Base-by-base conservation (phyloP, 495 filamentous ascomycete species). In the Hamigera avellanea region DNA sequence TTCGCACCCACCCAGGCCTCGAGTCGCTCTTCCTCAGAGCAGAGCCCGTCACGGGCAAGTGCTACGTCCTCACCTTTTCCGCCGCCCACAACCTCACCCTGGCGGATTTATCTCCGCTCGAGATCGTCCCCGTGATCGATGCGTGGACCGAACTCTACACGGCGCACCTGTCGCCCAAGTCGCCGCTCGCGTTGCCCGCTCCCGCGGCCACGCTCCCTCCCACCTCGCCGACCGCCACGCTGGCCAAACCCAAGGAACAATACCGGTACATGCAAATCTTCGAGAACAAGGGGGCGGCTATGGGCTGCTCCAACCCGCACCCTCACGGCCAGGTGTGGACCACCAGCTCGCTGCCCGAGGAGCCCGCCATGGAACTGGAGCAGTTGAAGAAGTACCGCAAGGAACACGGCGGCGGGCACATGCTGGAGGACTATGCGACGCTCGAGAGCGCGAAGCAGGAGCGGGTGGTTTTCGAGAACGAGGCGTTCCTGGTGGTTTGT, bases 181-280 rank as follows among this genome's bases (percentile, higher is more conserved):
- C 80, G 29, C 79, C 83, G 0, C 73, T 88, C 27, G 73, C 67
- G 8, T 45, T 60, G 36, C 54, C 54, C 25, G 61, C 69, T 1
- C 47, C 65, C 8, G 48, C 71, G 1, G 64, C 66, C 3, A 64
- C 63, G 5, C 46, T 72, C 18, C 61, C 69, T 8, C 70, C 79
- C 10, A 38, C 54, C 19, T 49, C 66, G 42, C 65, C 71, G 42
- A 44, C 59, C 43, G 41, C 60, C 52, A 50, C 53, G 51, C 12
- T 68, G 48, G 35, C 57, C 13, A 62, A 66, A 21, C 76, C 86
- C 5, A 77, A 73, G 32, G 71, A 81, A 37, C 87, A 95, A 57
- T 86, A 93, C 49, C 75, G 78, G 32, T 96, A 93, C 59, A 95
- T 98, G 88, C 91, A 98, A 59, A 95, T 98, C 45, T 96, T 98